phyloP scores from a whole-genome alignment of 257 asterid genomes.

The Fraxinus americana region DNA sequence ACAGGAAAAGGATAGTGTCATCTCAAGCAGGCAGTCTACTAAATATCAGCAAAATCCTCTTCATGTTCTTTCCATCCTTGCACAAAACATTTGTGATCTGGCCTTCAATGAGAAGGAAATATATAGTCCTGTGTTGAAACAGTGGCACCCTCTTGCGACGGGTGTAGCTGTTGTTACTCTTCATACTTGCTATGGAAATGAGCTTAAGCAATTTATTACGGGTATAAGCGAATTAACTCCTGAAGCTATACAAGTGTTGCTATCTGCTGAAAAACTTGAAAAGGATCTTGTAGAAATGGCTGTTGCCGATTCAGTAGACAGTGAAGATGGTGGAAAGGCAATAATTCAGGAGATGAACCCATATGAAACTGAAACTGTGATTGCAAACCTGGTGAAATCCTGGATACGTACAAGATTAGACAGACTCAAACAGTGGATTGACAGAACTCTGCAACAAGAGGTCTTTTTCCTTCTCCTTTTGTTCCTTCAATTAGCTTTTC shows the following conservation, averaged over 20 bases:
- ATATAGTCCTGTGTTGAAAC: conserved; percentile 77
- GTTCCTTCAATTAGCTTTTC: conserved; percentile 1
- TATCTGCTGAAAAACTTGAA: conserved; percentile 86
- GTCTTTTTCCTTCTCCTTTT: conserved; percentile 37
- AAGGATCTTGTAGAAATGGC: conserved; percentile 92
- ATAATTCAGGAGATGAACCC: conserved; percentile 94
- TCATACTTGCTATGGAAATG: conserved; percentile 77
- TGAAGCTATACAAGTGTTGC: conserved; percentile 85
- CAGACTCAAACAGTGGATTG: conserved; percentile 82
- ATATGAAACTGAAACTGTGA: conserved; percentile 84
- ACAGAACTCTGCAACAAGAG: conserved; percentile 83
- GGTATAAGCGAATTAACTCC: conserved; percentile 79
- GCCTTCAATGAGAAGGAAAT: conserved; percentile 91
- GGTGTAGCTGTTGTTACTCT: conserved; percentile 92
- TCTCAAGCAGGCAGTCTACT: conserved; percentile 65
- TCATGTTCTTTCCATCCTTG: conserved; percentile 74
- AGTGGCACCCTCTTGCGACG: conserved; percentile 86
- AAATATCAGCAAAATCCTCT: conserved; percentile 68
- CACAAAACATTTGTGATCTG: conserved; percentile 73
- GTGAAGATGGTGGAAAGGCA: conserved; percentile 97
- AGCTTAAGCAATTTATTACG: conserved; percentile 69
- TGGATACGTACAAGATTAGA: conserved; percentile 85
- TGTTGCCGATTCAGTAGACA: conserved; percentile 81
- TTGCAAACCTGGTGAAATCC: conserved; percentile 67
- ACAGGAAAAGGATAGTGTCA: conserved; percentile 86